Base-by-base conservation (phyloP, 2,329 filamentous ascomycete species). In the Bipolaris bicolor region DNA sequence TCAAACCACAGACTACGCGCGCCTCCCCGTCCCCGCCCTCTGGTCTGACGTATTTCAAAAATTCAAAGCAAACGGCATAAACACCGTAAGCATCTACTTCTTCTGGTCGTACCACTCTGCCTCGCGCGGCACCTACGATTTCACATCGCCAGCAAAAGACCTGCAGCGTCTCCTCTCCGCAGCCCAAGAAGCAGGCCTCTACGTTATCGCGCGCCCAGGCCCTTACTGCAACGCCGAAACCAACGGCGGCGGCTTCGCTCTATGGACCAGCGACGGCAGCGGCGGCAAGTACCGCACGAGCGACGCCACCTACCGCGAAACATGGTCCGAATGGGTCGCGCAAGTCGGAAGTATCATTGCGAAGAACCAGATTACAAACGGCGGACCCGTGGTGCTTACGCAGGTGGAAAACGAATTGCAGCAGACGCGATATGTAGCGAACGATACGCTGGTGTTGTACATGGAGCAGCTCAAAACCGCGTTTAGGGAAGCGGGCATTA, bases 41-140 rank as follows among this genome's bases (percentile, higher is more conserved):
- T 85, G 83, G 71, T 63, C 81, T 36, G 82, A 84, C 60, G 79
- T 85, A 33, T 83, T 85, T 55, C 81, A 85, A 50, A 84, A 84
- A 57, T 77, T 84, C 57, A 78, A 79, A 59, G 80, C 83, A 7
- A 82, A 80, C 62, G 83, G 82, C 0, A 83, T 83, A 68, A 84
- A 84, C 67, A 74, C 82, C 15, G 75, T 84, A 22, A 74, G 78
- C 56, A 71, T 82, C 31, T 82, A 82, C 68, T 81, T 83, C 62
- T 82, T 82, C 70, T 83, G 80, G 79, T 81, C 78, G 3, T 83
- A 82, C 55, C 80, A 81, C 63, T 81, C 76, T 39, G 71, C 76
- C 6, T 79, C 77, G 11, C 76, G 74, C 61, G 80, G 72, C 16
- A 70, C 73, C 4, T 83, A 79, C 62, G 83, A 83, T 63, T 85